Base-by-base conservation (phyloP, 2,329 filamentous ascomycete species). In the Fonsecaea erecta region DNA sequence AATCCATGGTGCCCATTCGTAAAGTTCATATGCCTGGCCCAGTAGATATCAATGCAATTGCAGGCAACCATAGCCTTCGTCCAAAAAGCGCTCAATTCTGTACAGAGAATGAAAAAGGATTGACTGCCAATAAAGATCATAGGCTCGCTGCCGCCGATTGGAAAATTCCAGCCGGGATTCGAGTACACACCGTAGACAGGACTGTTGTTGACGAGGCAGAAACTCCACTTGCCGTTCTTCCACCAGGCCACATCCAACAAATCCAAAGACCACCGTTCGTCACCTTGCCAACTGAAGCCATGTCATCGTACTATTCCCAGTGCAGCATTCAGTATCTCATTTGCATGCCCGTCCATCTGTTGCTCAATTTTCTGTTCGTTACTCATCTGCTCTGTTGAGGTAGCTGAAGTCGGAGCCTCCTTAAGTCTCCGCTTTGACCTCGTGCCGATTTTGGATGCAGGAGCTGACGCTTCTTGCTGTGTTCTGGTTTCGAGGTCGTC, bases 321-420 rank as follows among this genome's bases (percentile, higher is more conserved):
- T 0, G 79, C 79, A 5, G 76, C 74, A 21, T 75, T 72, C 1
- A 82, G 68, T 5, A 82, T 70, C 4, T 75, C 76, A 58, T 80
- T 77, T 1, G 79, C 80, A 64, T 80, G 77, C 6, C 75, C 73
- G 66, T 82, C 80, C 11, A 82, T 64, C 35, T 64, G 61, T 58
- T 63, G 60, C 51, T 64, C 68, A 48, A 71, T 54, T 26, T 57
- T 63, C 35, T 58, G 54, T 60, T 71, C 69, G 48, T 64, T 63
- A 26, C 59, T 64, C 43, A 63, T 52, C 1, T 54, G 59, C 34
- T 26, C 62, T 16, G 48, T 48, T 4, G 63, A 30, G 1, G 46
- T 56, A 8, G 52, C 12, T 18, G n/a, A 26, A 30, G 55, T 35
- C 18, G 24, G 26, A 26, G 55, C 59, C 51, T 68, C 61, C 34